These are phyloP conservation scores for Lipomyces sp. DNA, from an alignment of 805 yeast genomes.

Conservation along the genomic window DNA sequence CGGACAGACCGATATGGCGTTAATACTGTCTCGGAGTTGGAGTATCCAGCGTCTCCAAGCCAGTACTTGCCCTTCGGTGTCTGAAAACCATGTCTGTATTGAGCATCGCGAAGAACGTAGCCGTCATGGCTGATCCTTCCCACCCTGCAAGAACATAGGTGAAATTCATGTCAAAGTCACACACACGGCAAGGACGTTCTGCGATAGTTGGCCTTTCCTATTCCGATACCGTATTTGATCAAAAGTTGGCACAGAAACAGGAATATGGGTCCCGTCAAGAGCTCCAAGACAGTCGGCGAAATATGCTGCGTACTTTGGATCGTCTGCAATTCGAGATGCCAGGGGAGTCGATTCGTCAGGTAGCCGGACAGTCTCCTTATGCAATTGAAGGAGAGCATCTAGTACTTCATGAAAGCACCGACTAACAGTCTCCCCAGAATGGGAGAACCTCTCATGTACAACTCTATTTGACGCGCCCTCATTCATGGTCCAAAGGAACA, in stretches of 20 bases:
- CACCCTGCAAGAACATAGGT: neutral
- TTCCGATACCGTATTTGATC: neutral
- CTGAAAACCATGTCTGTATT: neutral
- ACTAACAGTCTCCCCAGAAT: neutral
- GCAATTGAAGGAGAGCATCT: neutral
- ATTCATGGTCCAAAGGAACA: slow-evolving; percentile 1
- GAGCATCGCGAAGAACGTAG: slow-evolving; percentile 1
- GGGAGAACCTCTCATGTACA: neutral
- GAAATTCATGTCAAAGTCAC: neutral
- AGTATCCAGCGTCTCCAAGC: neutral
- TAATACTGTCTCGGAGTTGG: neutral
- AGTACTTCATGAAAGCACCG: neutral
- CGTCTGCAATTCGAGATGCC: slow-evolving; percentile 1
- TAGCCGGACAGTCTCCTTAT: neutral
- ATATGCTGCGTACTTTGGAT: neutral
- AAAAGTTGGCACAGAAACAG: neutral
- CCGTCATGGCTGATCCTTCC: slow-evolving; percentile 1
- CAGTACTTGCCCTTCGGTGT: slow-evolving; percentile 1
- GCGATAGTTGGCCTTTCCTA: neutral
- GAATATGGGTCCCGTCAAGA: too few species aligned
- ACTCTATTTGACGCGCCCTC: slow-evolving; percentile 1
- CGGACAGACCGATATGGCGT: neutral
- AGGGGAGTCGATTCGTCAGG: neutral
- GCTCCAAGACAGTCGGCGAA: neutral
- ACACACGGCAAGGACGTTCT: neutral